phyloP scores from a whole-genome alignment of 192 early-diverging fungal species.

The Coemansia interrupta region DNA sequence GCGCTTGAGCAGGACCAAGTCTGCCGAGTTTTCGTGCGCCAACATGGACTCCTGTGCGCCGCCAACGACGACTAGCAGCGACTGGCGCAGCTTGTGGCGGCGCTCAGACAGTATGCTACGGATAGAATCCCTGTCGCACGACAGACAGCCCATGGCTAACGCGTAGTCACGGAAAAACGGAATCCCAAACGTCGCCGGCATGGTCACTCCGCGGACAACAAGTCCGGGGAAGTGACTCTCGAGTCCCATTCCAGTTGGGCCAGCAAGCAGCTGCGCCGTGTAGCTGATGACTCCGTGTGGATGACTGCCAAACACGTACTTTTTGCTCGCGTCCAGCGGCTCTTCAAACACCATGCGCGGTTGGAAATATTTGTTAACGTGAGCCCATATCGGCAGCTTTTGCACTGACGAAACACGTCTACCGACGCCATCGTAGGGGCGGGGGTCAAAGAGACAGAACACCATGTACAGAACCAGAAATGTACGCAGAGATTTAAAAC shows the following conservation, averaged over 20 bases:
- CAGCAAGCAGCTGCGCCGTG: conserved; percentile 79
- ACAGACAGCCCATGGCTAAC: conserved; percentile 71
- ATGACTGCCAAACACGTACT: conserved; percentile 90
- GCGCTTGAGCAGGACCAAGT: conserved; percentile 74
- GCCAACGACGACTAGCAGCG: conserved; percentile 80
- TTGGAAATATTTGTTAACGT: conserved; percentile 80
- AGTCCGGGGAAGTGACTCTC: conserved; percentile 76
- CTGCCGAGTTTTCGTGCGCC: conserved; percentile 60
- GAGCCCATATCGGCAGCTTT: conserved; percentile 64
- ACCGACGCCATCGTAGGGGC: conserved; percentile 73
- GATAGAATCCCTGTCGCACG: conserved; percentile 73
- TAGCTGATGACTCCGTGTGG: conserved; percentile 88
- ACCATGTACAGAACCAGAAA: conserved; percentile 70
- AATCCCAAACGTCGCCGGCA: conserved; percentile 76
- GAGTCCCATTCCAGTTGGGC: conserved; percentile 74
- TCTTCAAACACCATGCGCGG: conserved; percentile 73
- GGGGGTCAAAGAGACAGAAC: conserved; percentile 70
- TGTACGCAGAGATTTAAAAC: conserved; percentile 55
- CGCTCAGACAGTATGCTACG: conserved; percentile 72
- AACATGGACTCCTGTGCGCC: conserved; percentile 82
- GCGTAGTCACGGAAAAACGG: conserved; percentile 85
- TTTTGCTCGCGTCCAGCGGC: conserved; percentile 76
- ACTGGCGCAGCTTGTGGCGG: conserved; percentile 51
- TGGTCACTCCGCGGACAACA: conserved; percentile 71
- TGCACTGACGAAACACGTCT: conserved; percentile 56